Evolutionary conservation across 192 early-diverging fungal genomes (phyloP).

Genomic region (Gigaspora rosea): DNA sequence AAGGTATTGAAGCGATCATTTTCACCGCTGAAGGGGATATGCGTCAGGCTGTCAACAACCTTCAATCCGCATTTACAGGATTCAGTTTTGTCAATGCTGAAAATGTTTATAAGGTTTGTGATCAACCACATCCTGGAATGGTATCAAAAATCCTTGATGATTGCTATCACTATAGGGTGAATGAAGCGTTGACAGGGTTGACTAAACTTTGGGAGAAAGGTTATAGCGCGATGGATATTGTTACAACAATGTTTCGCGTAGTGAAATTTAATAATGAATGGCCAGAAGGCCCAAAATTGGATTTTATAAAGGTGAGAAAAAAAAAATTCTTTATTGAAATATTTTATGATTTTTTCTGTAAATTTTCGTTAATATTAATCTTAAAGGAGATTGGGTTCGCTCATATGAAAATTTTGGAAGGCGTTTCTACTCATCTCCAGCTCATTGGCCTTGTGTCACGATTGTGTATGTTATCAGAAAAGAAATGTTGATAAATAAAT

Average conservation of each 20-base stretch:
- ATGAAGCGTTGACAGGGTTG: conserved; percentile 70
- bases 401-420: conserved; percentile 92
- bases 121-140: conserved; percentile 90
- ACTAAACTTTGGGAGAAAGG: conserved; percentile 79
- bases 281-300: conserved; percentile 80
- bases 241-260: conserved; percentile 90
- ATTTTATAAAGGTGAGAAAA: conserved; percentile 73
- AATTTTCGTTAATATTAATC: not conserved
- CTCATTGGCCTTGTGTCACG: conserved; percentile 80
- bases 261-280: conserved; percentile 75
- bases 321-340: not conserved
- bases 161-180: conserved; percentile 69
- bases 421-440: conserved; percentile 82
- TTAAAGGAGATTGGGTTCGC: conserved; percentile 85
- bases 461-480: conserved; percentile 52
- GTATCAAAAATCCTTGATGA: conserved; percentile 73
- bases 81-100: conserved; percentile 84
- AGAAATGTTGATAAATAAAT: not conserved
- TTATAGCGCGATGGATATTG: conserved; percentile 88
- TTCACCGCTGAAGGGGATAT: conserved; percentile 98
- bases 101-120: conserved; percentile 97
- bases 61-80: conserved; percentile 88
- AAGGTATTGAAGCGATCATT: conserved; percentile 90
- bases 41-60: conserved; percentile 97
- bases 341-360: not conserved